Base-by-base conservation (phyloP, 306 rosid species). In the Begonia peltatifolia region DNA sequence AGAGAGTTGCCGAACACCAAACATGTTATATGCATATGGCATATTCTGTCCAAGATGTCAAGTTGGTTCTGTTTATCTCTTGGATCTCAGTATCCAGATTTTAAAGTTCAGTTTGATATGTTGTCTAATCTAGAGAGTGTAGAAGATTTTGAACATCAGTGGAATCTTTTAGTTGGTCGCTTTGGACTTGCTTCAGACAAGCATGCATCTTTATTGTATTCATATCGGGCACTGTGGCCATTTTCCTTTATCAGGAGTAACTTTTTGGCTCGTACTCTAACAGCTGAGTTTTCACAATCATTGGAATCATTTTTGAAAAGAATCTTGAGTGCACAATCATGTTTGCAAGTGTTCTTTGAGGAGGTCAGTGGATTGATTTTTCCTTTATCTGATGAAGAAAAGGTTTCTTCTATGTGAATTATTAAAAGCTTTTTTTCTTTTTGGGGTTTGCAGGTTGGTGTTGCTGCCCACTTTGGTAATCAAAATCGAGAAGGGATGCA, bases 141-240 rank as follows among this genome's bases (percentile, higher is more conserved):
- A 22, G 83, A 77, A 65, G 77, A 71, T 14, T 80, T 76, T 63
- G 87, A 80, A 50, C 83, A 65, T 44, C 83, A 80, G 43, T 80
- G 87, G 87, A 68, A 66, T 62, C 63, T 63, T 47, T 59, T 74
- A 70, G 74, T 70, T 52, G 60, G 80, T 67, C 78, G 62, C 46
- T 80, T 68, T 71, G 87, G 76, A 49, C 80, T 80, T 52, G 74
- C 55, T 50, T 71, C 80, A 1, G 78, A 80, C 61, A 80, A 71
- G 74, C 87, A 76, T 57, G 41, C 76, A 41, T 75, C 58, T 12
- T 63, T 80, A 62, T 64, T 80, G 47, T 71, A 56, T 65, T 71
- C 80, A 13, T 61, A 41, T 66, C 68, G 76, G 63, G 63, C 71
- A 41, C 67, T 67, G 15, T 80, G 87, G 87, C 25, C 80, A 13